A percentile compares a stretch with the other conserved stretches of the same genome.
These are phyloP conservation scores for Echinochloa phyllopogon DNA, from an alignment of 176 grass and related monocot genomes.

Conservation along the genomic window DNA sequence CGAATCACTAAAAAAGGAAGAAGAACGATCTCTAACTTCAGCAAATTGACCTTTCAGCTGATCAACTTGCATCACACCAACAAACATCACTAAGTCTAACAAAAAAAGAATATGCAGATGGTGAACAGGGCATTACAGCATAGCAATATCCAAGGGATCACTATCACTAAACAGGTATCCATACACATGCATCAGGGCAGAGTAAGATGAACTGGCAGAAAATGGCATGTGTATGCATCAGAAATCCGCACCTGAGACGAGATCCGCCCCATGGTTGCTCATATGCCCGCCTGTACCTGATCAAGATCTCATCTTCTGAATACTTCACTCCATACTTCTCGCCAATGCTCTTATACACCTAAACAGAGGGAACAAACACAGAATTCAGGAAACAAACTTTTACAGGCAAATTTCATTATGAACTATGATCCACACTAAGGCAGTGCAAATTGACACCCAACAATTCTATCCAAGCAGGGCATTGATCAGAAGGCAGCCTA, in stretches of 20 bases:
- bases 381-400: not conserved
- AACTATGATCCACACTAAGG: not conserved
- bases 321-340: constrained; percentile 84
- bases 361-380: not conserved
- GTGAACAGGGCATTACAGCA: not conserved
- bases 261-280: constrained; percentile 84
- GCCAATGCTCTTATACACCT: constrained; percentile 82
- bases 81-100: not conserved
- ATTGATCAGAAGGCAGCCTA: not conserved
- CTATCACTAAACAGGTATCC: not conserved
- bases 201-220: not conserved
- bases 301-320: constrained; percentile 74
- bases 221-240: not conserved
- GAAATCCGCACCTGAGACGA: constrained; percentile 61
- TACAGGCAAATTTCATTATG: not conserved
- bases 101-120: not conserved
- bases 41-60: not conserved
- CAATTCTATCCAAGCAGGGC: not conserved
- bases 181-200: not conserved
- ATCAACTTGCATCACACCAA: not conserved
- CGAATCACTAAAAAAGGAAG: not conserved
- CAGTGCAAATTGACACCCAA: not conserved
- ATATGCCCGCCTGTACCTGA: constrained; percentile 73
- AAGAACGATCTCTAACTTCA: not conserved
- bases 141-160: not conserved